A percentile compares a stretch with the other conserved stretches of the same genome.
These are phyloP conservation scores for Phoenix roebelenii DNA, from an alignment of 176 grass and related monocot species.

Conservation along the genomic window DNA sequence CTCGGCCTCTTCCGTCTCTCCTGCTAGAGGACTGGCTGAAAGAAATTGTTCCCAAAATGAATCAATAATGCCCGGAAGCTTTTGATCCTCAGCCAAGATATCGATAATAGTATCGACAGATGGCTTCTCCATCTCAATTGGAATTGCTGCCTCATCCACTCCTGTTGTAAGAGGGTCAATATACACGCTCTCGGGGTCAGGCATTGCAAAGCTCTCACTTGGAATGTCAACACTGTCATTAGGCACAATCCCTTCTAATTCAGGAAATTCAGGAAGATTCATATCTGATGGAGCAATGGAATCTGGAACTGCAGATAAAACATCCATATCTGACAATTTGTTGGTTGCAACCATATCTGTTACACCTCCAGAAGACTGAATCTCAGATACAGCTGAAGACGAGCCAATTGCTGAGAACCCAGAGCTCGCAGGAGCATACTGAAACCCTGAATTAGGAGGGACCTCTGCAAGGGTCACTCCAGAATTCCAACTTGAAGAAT, in stretches of 20 bases:
- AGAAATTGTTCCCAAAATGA: slow-evolving; percentile 97
- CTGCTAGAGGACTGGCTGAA: slow-evolving; percentile 41
- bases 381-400: slow-evolving; percentile 36
- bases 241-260: slow-evolving; percentile 44
- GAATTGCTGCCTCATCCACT: slow-evolving; percentile 35
- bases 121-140: slow-evolving; percentile 59
- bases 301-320: slow-evolving; percentile 34
- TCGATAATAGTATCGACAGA: slow-evolving; percentile 6
- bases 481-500: slow-evolving; percentile 48
- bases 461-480: slow-evolving; percentile 76
- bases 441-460: slow-evolving; percentile 35
- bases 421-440: slow-evolving; percentile 40
- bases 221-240: slow-evolving; percentile 31
- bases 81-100: slow-evolving; percentile 33
- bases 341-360: slow-evolving; percentile 21
- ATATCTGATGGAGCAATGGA: slow-evolving; percentile 32
- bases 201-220: slow-evolving; percentile 35
- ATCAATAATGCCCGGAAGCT: slow-evolving; percentile 84
- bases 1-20: slow-evolving; percentile 64
- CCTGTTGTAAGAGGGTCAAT: slow-evolving; percentile 31
- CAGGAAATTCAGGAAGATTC: slow-evolving; percentile 37
- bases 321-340: slow-evolving; percentile 31
- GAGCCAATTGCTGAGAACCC: slow-evolving; percentile 55
- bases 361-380: slow-evolving; percentile 30
- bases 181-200: slow-evolving; percentile 50